These are phyloP conservation scores for Croton setiger DNA, from an alignment of 441 rosid species.

Conservation along the genomic window DNA sequence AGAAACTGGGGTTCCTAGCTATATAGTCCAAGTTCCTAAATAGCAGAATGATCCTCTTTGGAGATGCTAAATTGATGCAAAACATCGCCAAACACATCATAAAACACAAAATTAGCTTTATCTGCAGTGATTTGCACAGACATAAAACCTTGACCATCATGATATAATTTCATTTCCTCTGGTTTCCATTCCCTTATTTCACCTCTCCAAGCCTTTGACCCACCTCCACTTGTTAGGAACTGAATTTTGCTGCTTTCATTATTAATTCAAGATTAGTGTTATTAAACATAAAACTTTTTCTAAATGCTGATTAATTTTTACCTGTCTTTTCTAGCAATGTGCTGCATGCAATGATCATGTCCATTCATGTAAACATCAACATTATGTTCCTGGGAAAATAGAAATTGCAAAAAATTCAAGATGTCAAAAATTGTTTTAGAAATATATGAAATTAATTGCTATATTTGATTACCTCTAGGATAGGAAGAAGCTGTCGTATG, in stretches of 20 bases:
- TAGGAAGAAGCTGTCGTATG: conserved; percentile 24
- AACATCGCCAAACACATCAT: conserved; percentile 49
- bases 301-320: neutral
- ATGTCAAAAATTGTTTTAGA: neutral
- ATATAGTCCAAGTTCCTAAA: neutral
- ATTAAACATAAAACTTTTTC: neutral
- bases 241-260: conserved; percentile 39
- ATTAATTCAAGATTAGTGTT: neutral
- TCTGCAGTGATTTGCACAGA: conserved; percentile 38
- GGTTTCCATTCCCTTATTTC: conserved; percentile 28
- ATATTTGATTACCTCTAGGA: conserved; percentile 28
- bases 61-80: conserved; percentile 34
- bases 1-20: too few species aligned
- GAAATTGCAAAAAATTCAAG: neutral
- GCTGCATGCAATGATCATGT: conserved; percentile 48
- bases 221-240: conserved; percentile 67
- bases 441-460: too few species aligned
- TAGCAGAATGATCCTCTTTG: conserved; percentile 18
- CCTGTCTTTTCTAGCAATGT: conserved; percentile 13
- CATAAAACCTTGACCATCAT: conserved; percentile 82
- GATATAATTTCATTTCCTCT: conserved; percentile 44
- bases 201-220: conserved; percentile 84
- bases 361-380: conserved; percentile 51
- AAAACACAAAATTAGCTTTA: conserved; percentile 31
- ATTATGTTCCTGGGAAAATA: conserved; percentile 17